phyloP scores from a whole-genome alignment of 306 rosid genomes.

The Delonix regia region DNA sequence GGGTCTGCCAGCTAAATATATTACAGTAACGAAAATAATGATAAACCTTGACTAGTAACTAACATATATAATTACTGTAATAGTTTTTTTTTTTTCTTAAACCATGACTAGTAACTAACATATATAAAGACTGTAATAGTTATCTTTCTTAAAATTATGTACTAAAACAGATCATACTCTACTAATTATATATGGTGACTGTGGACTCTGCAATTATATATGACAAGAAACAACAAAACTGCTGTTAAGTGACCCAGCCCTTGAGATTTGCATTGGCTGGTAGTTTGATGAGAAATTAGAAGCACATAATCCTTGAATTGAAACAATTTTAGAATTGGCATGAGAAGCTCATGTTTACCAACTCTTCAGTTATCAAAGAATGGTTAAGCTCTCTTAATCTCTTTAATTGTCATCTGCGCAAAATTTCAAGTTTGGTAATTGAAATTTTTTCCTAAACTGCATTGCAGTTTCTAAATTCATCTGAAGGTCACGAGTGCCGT shows the following conservation, averaged over 20 bases:
- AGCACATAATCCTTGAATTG: not conserved
- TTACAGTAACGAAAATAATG: not conserved
- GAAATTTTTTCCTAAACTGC: too few species aligned
- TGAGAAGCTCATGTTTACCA: not conserved
- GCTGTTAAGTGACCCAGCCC: conserved; percentile 2
- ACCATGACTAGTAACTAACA: not conserved
- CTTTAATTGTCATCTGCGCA: not conserved
- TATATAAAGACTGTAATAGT: conserved; percentile 19
- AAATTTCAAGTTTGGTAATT: not conserved
- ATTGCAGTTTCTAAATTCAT: too few species aligned
- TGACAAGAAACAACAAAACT: conserved; percentile 1
- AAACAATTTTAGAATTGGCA: not conserved
- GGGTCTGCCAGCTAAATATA: not conserved
- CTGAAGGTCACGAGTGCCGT: not conserved
- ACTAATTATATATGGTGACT: not conserved
- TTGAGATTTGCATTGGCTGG: conserved; percentile 12
- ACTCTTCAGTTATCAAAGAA: not conserved
- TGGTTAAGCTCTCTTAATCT: not conserved
- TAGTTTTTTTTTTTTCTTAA: conserved; percentile 1
- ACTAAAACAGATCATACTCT: not conserved
- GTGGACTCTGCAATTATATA: not conserved
- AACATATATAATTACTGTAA: conserved; percentile 17
- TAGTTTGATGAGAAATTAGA: not conserved
- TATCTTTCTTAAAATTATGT: conserved; percentile 3
- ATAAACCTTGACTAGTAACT: not conserved